Base-by-base conservation (phyloP, 805 yeast species). In the Teunomyces panamensis region DNA sequence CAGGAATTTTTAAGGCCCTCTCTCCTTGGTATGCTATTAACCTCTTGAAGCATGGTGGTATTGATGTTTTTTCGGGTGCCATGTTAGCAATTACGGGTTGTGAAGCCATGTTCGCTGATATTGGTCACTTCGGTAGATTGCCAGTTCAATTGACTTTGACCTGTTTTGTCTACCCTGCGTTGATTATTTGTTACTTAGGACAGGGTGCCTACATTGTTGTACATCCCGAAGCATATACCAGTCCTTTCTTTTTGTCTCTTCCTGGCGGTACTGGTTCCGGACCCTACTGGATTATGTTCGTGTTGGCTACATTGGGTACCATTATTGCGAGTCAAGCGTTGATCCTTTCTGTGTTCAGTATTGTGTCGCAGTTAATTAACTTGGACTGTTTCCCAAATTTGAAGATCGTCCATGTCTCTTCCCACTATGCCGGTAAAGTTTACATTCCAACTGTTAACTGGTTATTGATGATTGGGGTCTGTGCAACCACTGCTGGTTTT, bases 101-200 rank as follows among this genome's bases (percentile, higher is more conserved):
- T 3, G 86, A 81, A 52, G 84, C 85, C 5, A 76, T 81, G 81
- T 82, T 81, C 64, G 83, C 85, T 1, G 85, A 81, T 60, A 68
- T 80, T 44, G 81, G 84, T 3, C 83, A 78, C 56, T 78, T 80
- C 55, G 80, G 83, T 2, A 67, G 68, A 24, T 52, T 66, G 4
- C 77, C 85, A 0, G 68, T 79, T 41, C 81, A 79, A 51, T 45
- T 80, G 9, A 71, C 84, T 7, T 59, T 79, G 39, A 48, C 71
- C 2, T 50, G 54, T 3, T 67, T 78, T 48, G 82, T 79, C n/a
- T 80, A 77, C 53, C 80, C 84, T 11, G 67, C 77, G 34, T 61
- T 81, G 54, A 68, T 78, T 55, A 55, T 79, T n/a, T 65, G 75
- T 24, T 81, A 81, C 55, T 65, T 81, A 51, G 86, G 87, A 1